Evolutionary conservation across 805 yeast species (phyloP).

Genomic region (Komagataella pseudopastoris): DNA sequence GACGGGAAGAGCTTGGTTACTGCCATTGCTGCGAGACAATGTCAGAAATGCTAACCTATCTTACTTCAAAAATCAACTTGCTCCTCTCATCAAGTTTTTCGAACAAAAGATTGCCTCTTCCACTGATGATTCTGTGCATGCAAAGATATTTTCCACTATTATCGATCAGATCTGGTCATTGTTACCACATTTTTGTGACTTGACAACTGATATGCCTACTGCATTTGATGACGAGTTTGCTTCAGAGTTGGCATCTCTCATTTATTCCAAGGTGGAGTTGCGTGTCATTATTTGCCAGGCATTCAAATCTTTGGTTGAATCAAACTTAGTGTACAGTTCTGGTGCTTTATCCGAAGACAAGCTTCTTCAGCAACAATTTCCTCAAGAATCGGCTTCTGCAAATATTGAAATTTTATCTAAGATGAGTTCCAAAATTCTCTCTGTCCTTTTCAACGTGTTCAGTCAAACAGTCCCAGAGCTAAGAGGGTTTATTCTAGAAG

Average conservation of each 20-base stretch:
- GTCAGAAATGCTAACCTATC: conserved; percentile 57
- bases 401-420: conserved; percentile 51
- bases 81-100: conserved; percentile 53
- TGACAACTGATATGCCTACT: conserved; percentile 58
- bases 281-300: conserved; percentile 80
- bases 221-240: conserved; percentile 73
- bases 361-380: conserved; percentile 46
- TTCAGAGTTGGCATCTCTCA: conserved; percentile 50
- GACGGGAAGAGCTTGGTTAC: conserved; percentile 91
- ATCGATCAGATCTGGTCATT: conserved; percentile 88
- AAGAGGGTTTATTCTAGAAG: conserved; percentile 73
- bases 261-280: conserved; percentile 63
- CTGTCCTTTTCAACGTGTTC: conserved; percentile 85
- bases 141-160: conserved; percentile 72
- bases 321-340: conserved; percentile 48
- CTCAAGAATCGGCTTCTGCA: conserved; percentile 36
- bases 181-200: conserved; percentile 77
- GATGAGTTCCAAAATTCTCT: conserved; percentile 62
- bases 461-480: conserved; percentile 79
- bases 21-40: conserved; percentile 83
- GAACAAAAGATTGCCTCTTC: conserved; percentile 29
- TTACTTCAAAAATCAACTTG: conserved; percentile 46
- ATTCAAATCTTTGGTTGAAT: conserved; percentile 63
- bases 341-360: conserved; percentile 48
- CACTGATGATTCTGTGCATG: conserved; percentile 47